These are phyloP conservation scores for Breviolum minutum DNA, from an alignment of 73 alveolate genomes.

Conservation along the genomic window DNA sequence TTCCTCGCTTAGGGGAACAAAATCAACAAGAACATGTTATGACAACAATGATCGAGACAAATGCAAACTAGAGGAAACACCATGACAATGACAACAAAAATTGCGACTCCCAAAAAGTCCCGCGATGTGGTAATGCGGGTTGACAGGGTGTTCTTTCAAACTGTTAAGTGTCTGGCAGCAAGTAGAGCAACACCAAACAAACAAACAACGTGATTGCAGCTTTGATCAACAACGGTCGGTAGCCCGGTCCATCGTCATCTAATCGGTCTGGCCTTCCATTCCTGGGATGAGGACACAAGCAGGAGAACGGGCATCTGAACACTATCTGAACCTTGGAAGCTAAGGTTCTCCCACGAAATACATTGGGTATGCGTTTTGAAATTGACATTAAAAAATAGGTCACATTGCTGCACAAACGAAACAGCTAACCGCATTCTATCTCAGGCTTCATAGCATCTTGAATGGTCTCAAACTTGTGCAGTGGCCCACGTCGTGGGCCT, in stretches of 20 bases:
- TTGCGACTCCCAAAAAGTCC: not conserved
- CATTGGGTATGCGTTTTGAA: too few relatives aligned
- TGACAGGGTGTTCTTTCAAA: not conserved
- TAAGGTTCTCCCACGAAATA: too few relatives aligned
- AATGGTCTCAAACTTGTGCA: constrained; percentile 48
- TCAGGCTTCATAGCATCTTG: constrained; percentile 50
- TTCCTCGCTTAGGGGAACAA: not conserved
- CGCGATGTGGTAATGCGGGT: too few relatives aligned
- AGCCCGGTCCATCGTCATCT: constrained; percentile 45
- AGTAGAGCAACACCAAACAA: constrained; percentile 26
- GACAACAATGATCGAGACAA: too few relatives aligned
- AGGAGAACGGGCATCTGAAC: too few relatives aligned
- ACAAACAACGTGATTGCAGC: constrained; percentile 1
- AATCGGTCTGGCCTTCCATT: not conserved
- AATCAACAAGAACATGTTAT: too few relatives aligned
- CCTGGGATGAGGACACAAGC: not conserved
- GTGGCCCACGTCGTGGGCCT: constrained; percentile 17
- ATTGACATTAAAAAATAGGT: too few relatives aligned
- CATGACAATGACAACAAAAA: too few relatives aligned
- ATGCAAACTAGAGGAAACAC: too few relatives aligned
- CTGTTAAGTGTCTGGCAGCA: not conserved
- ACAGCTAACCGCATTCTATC: not conserved
- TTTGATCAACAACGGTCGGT: constrained; percentile 36
- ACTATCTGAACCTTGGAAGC: too few relatives aligned
- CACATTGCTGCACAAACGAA: not conserved